Evolutionary conservation across 176 grass and related monocot species (phyloP), one percentile per base, ranked within the genome.

Genomic region (Paspalum vaginatum): DNA sequence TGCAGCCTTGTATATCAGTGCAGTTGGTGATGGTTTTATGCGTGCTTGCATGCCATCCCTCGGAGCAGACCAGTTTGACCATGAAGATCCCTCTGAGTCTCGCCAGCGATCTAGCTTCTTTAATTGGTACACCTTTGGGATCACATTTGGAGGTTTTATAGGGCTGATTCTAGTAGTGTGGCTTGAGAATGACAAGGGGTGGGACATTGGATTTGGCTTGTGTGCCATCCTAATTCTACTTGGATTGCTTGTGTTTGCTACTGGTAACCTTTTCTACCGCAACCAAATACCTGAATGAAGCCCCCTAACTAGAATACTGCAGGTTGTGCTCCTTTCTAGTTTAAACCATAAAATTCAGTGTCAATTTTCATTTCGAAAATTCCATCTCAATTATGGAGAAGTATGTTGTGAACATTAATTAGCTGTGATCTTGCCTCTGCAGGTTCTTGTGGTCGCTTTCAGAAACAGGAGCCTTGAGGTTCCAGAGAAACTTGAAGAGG

Each of bases 381-480:
- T 1, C 13, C 26, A 5, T 60, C 1, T 56, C 17, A 42, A 11
- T 10, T 27, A 18, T 64, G 0, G 24, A 0, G 18, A 70, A 65
- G 58, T 55, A 6, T 83, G 42, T 69, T 76, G 44, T 56, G 64
- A 9, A 41, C 57, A 73, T 57, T 57, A 46, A 12, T 37, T 85
- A 11, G 18, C 26, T 78, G 12, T 44, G 75, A 66, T 49, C 3
- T 59, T 75, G 61, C 20, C 4, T 69, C 71, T 69, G 54, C 60
- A 93, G 91, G 91, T 93, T 65, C 58, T 91, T 79, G 91, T 93
- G 59, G 85, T 66, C 57, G 88, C 91, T 77, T 88, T 93, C 53
- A 90, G 71, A 78, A 93, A 90, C 52, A 68, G 91, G 71, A 90
- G 79, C 42, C 40, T 88, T 21, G 41, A 72, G 52, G 15, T 86